These are phyloP conservation scores for Jackrogersella minutella DNA, from an alignment of 495 filamentous ascomycete genomes.

Conservation along the genomic window DNA sequence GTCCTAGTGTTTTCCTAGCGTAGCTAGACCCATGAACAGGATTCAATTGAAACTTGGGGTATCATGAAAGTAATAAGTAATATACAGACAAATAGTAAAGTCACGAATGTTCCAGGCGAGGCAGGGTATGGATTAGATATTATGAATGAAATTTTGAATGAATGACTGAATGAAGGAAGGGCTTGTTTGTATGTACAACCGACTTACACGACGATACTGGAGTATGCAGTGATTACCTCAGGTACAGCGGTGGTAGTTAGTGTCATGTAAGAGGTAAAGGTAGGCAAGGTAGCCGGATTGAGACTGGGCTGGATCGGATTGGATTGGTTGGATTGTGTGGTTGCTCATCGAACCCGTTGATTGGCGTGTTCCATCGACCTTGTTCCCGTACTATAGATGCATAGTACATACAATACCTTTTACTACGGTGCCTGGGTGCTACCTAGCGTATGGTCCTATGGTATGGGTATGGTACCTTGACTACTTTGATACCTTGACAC, in stretches of 20 bases:
- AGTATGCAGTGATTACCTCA: conserved; percentile 31
- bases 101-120: conserved; percentile 40
- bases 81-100: conserved; percentile 39
- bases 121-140: conserved; percentile 35
- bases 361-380: conserved; percentile 36
- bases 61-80: conserved; percentile 39
- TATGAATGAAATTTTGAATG: conserved; percentile 27
- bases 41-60: conserved; percentile 42
- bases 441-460: background rate
- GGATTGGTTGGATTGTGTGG: conserved; percentile 38
- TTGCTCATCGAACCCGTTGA: conserved; percentile 22
- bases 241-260: conserved; percentile 19
- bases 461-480: conserved; percentile 12
- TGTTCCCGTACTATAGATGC: background rate
- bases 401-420: background rate
- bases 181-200: conserved; percentile 27
- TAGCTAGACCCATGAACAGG: conserved; percentile 30
- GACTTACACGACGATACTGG: conserved; percentile 37
- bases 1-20: conserved; percentile 24
- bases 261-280: conserved; percentile 3
- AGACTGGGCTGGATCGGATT: conserved; percentile 38
- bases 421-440: background rate
- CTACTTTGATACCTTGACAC: conserved; percentile 1
- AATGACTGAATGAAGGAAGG: conserved; percentile 27
- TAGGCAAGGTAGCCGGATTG: conserved; percentile 41